Percentiles rank a stretch among this genome's conserved stretches.
These are phyloP conservation scores for Cenchrus fungigraminus DNA, from an alignment of 176 grass and related monocot species.

Conservation along the genomic window DNA sequence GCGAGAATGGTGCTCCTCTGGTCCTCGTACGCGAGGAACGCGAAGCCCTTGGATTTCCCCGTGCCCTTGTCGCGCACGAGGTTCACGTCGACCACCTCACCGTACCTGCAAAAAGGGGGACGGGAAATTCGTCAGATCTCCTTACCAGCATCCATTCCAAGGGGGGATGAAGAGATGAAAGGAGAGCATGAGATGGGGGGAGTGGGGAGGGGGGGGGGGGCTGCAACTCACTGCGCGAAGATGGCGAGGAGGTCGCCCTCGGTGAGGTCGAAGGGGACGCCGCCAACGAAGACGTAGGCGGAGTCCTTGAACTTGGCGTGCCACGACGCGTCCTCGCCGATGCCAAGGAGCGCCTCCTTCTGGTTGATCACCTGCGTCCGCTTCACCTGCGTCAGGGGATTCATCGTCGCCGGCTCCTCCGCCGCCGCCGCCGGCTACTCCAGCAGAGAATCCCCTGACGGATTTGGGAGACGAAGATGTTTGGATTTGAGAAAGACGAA, in stretches of 20 bases:
- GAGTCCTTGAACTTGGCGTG: conserved; percentile 94
- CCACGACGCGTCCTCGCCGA: conserved; percentile 83
- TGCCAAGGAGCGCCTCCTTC: conserved; percentile 80
- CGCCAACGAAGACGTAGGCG: conserved; percentile 89
- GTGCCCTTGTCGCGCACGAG: conserved; percentile 91
- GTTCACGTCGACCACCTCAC: conserved; percentile 91
- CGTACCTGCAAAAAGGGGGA: conserved; percentile 58
- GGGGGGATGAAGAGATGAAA: neutral
- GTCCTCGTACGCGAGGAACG: conserved; percentile 89
- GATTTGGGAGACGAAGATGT: neutral
- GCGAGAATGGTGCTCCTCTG: conserved; percentile 92
- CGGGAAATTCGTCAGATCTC: conserved; percentile 1
- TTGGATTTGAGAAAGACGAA: no score
- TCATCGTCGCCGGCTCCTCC: conserved; percentile 51
- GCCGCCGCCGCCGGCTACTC: neutral
- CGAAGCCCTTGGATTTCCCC: conserved; percentile 88
- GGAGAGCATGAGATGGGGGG: neutral
- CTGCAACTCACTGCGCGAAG: conserved; percentile 63
- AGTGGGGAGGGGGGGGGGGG: neutral
- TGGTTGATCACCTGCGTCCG: conserved; percentile 85
- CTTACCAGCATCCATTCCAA: neutral
- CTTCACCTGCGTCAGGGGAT: conserved; percentile 91
- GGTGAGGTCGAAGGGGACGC: conserved; percentile 86
- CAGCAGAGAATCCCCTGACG: neutral
- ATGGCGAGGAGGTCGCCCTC: conserved; percentile 92